These are phyloP conservation scores for Spathaspora sp. DNA, from an alignment of 1,139 yeast genomes.

Conservation along the genomic window DNA sequence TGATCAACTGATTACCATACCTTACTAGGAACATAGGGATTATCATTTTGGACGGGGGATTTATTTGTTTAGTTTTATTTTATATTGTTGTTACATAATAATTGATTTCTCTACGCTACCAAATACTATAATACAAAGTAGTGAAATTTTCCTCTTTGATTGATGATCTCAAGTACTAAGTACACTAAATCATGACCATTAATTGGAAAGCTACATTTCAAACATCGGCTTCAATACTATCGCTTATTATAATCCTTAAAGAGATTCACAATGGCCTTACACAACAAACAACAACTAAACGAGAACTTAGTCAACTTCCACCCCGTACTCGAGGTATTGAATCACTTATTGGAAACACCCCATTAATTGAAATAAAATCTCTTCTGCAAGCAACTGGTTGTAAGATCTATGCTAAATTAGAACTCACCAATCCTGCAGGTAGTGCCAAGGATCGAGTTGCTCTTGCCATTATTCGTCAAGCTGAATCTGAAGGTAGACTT, in stretches of 20 bases:
- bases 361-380: conserved; percentile 73
- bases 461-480: conserved; percentile 70
- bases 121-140: not conserved
- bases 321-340: conserved; percentile 42
- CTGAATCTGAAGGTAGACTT: conserved; percentile 60
- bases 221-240: conserved; percentile 19
- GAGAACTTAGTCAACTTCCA: conserved; percentile 20
- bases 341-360: conserved; percentile 84
- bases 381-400: conserved; percentile 77
- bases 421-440: conserved; percentile 88
- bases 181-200: conserved; percentile 9
- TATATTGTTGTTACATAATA: not conserved
- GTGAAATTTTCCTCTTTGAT: not conserved
- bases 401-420: conserved; percentile 83
- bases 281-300: not conserved
- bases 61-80: too few species aligned
- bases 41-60: not conserved
- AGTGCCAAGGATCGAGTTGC: conserved; percentile 96
- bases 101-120: not conserved
- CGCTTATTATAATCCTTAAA: conserved; percentile 14
- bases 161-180: not conserved
- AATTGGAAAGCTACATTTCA: conserved; percentile 15
- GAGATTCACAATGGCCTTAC: conserved; percentile 13
- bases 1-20: not conserved
- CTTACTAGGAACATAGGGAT: not conserved